Conservation (phyloP, 257 asterid species). For the Plectranthus barbatus region DNA sequence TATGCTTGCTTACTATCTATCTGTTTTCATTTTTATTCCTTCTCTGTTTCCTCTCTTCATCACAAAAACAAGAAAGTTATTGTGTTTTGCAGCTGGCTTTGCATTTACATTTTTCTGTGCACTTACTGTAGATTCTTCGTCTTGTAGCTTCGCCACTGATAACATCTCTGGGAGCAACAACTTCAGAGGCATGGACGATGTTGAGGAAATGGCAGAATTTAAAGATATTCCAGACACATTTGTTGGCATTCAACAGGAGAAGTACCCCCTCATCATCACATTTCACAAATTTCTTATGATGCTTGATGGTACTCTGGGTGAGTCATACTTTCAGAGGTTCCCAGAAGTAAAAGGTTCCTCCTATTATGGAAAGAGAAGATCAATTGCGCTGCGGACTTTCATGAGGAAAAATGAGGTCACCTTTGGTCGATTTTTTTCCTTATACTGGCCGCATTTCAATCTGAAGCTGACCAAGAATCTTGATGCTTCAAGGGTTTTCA, state of each 20-base stretch:
- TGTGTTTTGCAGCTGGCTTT: too few relatives aligned
- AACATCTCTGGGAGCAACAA: conserved; percentile 12
- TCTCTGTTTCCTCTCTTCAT: too few relatives aligned
- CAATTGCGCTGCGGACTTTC: conserved; percentile 39
- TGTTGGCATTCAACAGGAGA: conserved; percentile 28
- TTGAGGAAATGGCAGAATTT: conserved; percentile 38
- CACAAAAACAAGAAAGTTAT: too few relatives aligned
- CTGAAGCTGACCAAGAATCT: conserved; percentile 28
- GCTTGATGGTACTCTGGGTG: conserved; percentile 56
- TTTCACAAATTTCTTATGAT: conserved; percentile 65
- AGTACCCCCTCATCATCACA: conserved; percentile 59
- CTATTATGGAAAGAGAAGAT: conserved; percentile 19
- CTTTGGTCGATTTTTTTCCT: conserved; percentile 35
- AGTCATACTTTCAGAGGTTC: conserved; percentile 52
- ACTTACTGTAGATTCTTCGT: background rate
- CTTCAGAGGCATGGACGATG: conserved; percentile 31
- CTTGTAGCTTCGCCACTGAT: conserved; percentile 29
- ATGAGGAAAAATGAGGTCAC: conserved; percentile 50
- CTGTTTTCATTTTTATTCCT: too few relatives aligned
- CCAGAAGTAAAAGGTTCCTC: conserved; percentile 14
- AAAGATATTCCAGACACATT: conserved; percentile 52
- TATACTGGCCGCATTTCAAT: conserved; percentile 62
- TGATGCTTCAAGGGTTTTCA: conserved; percentile 49
- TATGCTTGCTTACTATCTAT: too few relatives aligned
- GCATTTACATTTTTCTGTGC: too few relatives aligned